Conservation (phyloP, 139 green algal species). For the Pedinophyceae sp. region DNA sequence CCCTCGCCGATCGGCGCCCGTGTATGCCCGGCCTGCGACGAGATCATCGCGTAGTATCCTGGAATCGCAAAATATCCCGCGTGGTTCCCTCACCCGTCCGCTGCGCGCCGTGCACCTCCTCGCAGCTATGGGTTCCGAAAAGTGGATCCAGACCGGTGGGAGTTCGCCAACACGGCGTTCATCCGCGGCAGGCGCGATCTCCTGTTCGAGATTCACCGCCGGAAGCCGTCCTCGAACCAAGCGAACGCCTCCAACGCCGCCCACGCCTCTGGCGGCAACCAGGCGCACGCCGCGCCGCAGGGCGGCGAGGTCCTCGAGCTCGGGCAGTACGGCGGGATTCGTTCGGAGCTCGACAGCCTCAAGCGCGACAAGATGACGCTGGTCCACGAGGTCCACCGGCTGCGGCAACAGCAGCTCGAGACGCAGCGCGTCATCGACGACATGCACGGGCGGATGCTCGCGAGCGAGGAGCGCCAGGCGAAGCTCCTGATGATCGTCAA, state of each 20-base stretch:
- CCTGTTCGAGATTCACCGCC: conserved; percentile 59
- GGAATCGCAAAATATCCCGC: background rate
- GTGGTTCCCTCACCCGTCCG: background rate
- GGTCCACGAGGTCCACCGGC: conserved; percentile 68
- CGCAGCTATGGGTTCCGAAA: conserved; percentile 81
- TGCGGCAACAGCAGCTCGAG: conserved; percentile 57
- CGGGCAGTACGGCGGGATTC: conserved; percentile 53
- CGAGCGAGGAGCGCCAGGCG: too few species aligned
- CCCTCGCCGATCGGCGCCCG: background rate
- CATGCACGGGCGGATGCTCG: background rate
- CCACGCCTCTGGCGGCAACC: background rate
- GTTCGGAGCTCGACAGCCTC: conserved; percentile 59
- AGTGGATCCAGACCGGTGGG: conserved; percentile 85
- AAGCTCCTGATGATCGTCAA: too few species aligned
- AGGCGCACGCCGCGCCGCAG: background rate
- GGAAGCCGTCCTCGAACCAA: conserved; percentile 31
- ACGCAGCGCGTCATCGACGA: background rate
- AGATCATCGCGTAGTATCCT: background rate
- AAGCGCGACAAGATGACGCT: conserved; percentile 78
- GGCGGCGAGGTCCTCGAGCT: conserved; percentile 30
- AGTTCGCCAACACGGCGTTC: conserved; percentile 96
- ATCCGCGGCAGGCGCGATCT: conserved; percentile 46
- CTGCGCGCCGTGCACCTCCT: background rate
- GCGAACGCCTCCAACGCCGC: background rate
- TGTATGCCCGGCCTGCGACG: too few species aligned